Base-by-base conservation (phyloP, 371 early-diverging fungal species). In the Actinomucor elegans region DNA sequence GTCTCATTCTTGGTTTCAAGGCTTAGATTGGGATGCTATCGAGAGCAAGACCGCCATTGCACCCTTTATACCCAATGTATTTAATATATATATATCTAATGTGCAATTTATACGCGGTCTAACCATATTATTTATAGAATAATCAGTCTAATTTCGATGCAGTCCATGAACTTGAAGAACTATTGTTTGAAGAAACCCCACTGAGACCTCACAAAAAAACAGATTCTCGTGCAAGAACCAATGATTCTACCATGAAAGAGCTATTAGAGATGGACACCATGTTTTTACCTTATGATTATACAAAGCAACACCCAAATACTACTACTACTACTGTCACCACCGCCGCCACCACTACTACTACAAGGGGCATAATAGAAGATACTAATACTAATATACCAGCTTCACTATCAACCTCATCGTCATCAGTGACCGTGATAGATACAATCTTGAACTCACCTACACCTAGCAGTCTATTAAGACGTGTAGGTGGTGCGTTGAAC, bases 161-260 rank as follows among this genome's bases (percentile, higher is more conserved):
- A 17, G 90, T 93, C 9, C 90, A 93, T 64, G 97, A 97, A 47
- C 77, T 96, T 1, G 97, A 97, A 55, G 98, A 98, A 57, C 68
- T 95, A 27, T 64, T 96, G 33, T 71, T 94, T 48, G 97, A 96
- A 56, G 94, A 95, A 27, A 89, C 89, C 49, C 94, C 97, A 4
- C 73, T 96, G 27, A 73, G 79, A 14, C 65, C 63, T 8, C 56
- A 56, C 27, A 55, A 61, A 23, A 71, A 60, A 41, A 65, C 34
- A 0, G 33, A 56, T 23, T 36, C 50, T 7, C 63, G 60, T 28
- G 48, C 34, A 18, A 27, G 26, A 24, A 32, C 34, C 7, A 59
- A 46, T 20, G 65, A 55, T 10, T 34, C 41, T 5, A 59, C 62
- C 20, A 64, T 66, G 41, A 57, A 55, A 8, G 64, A 55, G 4